phyloP scores from a whole-genome alignment of 257 asterid genomes.

The Jasminum sambac region DNA sequence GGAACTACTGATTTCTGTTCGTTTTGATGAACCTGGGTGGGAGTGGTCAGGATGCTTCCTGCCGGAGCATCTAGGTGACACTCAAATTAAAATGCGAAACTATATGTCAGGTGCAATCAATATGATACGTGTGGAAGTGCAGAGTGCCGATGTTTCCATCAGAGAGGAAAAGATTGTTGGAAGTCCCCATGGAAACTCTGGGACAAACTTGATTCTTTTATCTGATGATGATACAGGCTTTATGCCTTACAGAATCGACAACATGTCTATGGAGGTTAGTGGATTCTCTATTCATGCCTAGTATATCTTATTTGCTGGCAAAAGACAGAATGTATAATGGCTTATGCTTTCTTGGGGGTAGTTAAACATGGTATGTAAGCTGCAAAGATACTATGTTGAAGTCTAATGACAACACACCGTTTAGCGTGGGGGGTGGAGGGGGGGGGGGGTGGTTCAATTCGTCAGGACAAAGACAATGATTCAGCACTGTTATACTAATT shows the following conservation, averaged over 20 bases:
- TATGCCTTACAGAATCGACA: constrained; percentile 98
- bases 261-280: constrained; percentile 94
- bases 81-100: constrained; percentile 86
- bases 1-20: constrained; percentile 75
- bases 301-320: neutral
- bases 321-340: neutral
- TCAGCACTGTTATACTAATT: neutral
- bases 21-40: constrained; percentile 92
- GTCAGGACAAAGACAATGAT: neutral
- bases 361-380: neutral
- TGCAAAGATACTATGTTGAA: neutral
- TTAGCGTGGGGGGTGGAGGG: no score
- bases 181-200: constrained; percentile 84
- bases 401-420: neutral
- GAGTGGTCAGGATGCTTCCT: constrained; percentile 98
- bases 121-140: constrained; percentile 95
- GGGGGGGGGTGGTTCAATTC: no score
- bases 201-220: constrained; percentile 83
- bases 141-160: constrained; percentile 84
- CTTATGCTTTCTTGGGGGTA: neutral
- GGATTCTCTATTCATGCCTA: constrained; percentile 21
- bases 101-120: constrained; percentile 64
- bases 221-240: constrained; percentile 93
- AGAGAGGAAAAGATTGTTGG: constrained; percentile 75
- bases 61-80: constrained; percentile 94